These are phyloP conservation scores for Spongospora subterranea DNA, from an alignment of 208 protist species.

Conservation along the genomic window DNA sequence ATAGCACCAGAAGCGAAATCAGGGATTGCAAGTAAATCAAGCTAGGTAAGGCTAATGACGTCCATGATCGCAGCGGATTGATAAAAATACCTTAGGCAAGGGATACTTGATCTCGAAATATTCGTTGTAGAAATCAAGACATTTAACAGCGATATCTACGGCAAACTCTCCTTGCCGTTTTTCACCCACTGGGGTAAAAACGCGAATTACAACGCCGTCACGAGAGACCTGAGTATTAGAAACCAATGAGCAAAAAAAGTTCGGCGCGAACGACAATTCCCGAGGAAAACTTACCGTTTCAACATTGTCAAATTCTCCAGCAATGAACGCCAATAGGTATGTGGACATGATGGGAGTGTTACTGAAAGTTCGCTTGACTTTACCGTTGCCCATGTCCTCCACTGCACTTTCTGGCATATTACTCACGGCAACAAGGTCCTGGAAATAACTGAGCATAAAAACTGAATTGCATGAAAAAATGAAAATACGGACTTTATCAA, in stretches of 20 bases:
- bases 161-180: conserved; percentile 13
- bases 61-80: not conserved
- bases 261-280: not conserved
- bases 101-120: conserved; percentile 51
- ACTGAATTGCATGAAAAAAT: not conserved
- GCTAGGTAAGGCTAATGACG: not conserved
- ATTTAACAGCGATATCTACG: conserved; percentile 12
- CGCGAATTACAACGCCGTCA: conserved; percentile 30
- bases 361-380: not conserved
- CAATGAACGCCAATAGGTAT: conserved; percentile 60
- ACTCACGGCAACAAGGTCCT: conserved; percentile 5
- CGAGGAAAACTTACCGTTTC: not conserved
- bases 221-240: not conserved
- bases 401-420: not conserved
- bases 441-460: not conserved
- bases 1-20: conserved; percentile 47
- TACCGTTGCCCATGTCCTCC: not conserved
- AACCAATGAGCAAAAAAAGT: not conserved
- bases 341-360: conserved; percentile 58
- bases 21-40: conserved; percentile 38
- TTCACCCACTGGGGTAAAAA: conserved; percentile 45
- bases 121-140: conserved; percentile 34
- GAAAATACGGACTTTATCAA: not conserved
- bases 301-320: conserved; percentile 59
- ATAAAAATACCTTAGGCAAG: conserved; percentile 3